phyloP scores from a whole-genome alignment of 176 grass and related monocot species.

The Juncus effusus region DNA sequence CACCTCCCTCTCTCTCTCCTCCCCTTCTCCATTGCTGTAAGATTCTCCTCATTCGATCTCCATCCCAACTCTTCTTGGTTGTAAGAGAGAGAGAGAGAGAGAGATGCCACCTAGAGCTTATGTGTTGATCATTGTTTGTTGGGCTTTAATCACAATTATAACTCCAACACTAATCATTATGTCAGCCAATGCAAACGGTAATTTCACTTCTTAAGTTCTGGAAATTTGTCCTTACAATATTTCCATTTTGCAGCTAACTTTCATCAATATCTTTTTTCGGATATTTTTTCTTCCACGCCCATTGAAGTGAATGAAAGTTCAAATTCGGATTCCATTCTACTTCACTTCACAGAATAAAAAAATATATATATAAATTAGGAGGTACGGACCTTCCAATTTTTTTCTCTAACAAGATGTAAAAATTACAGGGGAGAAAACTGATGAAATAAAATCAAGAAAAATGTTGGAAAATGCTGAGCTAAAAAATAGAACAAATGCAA shows the following conservation, averaged over 20 bases:
- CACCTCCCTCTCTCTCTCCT: constrained; percentile 1
- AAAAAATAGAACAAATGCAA: constrained; percentile 26
- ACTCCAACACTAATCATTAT: constrained; percentile 42
- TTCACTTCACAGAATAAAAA: too few species aligned
- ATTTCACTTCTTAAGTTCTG: background rate
- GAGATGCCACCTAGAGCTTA: constrained; percentile 43
- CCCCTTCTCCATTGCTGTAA: constrained; percentile 18
- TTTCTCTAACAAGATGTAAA: too few species aligned
- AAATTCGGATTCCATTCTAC: too few species aligned
- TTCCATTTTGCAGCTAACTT: background rate
- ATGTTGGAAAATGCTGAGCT: constrained; percentile 24
- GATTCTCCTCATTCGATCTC: background rate
- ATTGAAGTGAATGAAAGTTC: too few species aligned
- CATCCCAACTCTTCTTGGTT: background rate
- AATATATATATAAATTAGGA: too few species aligned
- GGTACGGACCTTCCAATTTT: too few species aligned
- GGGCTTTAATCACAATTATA: constrained; percentile 43
- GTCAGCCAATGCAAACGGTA: constrained; percentile 40
- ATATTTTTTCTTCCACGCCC: background rate
- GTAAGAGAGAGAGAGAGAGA: background rate
- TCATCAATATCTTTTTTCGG: background rate
- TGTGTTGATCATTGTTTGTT: constrained; percentile 42
- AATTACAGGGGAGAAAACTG: constrained; percentile 3
- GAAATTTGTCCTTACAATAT: background rate
- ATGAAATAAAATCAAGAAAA: constrained; percentile 34